Evolutionary conservation across 75 land plant genomes (phyloP).

Genomic region (Cryptomeria japonica): DNA sequence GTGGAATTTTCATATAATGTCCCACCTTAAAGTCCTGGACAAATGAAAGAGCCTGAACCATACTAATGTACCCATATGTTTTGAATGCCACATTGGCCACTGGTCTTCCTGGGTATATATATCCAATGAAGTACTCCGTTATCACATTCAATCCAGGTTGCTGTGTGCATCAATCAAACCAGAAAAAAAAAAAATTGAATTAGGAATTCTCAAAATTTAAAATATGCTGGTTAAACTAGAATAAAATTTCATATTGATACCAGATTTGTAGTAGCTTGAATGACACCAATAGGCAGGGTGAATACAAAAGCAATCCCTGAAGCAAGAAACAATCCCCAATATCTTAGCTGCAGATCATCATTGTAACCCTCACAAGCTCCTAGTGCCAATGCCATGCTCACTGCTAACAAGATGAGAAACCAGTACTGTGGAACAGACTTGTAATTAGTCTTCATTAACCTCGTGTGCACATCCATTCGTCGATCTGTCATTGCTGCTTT

Average conservation of each 20-base stretch:
- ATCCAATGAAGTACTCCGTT: slow-evolving; percentile 55
- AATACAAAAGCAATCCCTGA: slow-evolving; percentile 58
- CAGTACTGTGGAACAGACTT: slow-evolving; percentile 47
- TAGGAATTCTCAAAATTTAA: too few species aligned
- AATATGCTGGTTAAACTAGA: too few species aligned
- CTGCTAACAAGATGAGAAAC: slow-evolving; percentile 24
- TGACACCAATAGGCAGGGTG: slow-evolving; percentile 83
- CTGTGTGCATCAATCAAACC: slow-evolving; percentile 20
- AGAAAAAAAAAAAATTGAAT: not conserved
- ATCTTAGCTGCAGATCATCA: slow-evolving; percentile 42
- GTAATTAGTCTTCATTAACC: slow-evolving; percentile 59
- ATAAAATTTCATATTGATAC: slow-evolving; percentile 14
- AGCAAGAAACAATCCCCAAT: slow-evolving; percentile 67
- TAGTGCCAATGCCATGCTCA: slow-evolving; percentile 21
- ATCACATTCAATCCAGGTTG: slow-evolving; percentile 46
- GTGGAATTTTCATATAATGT: slow-evolving; percentile 76
- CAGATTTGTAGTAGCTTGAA: slow-evolving; percentile 70
- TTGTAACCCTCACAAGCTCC: slow-evolving; percentile 31
- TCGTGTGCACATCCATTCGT: slow-evolving; percentile 49
- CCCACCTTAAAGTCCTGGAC: slow-evolving; percentile 63
- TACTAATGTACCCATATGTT: slow-evolving; percentile 60
- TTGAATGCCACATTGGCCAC: slow-evolving; percentile 61
- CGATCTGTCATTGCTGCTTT: slow-evolving; percentile 8
- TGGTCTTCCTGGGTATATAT: slow-evolving; percentile 45
- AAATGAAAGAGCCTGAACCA: slow-evolving; percentile 53